phyloP scores from a whole-genome alignment of 2,329 filamentous ascomycete species.

The Hypoxylon sp. region DNA sequence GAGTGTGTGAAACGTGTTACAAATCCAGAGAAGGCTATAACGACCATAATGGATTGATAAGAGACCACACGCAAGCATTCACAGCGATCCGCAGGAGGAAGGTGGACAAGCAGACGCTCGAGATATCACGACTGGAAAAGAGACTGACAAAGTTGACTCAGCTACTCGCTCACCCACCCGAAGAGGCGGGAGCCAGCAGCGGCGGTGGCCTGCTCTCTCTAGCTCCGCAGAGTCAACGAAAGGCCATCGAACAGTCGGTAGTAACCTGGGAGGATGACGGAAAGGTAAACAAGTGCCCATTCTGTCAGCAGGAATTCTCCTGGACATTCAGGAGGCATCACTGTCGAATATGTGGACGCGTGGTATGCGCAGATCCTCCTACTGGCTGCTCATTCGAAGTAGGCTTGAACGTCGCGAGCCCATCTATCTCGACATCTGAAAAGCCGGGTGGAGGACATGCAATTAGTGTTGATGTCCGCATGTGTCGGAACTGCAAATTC shows the following conservation, averaged over 20 bases:
- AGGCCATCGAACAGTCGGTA: slow-evolving; percentile 86
- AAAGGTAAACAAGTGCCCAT: slow-evolving; percentile 81
- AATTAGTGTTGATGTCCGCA: slow-evolving; percentile 80
- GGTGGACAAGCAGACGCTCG: slow-evolving; percentile 85
- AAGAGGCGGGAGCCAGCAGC: slow-evolving; percentile 58
- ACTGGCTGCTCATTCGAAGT: slow-evolving; percentile 88
- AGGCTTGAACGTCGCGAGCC: slow-evolving; percentile 75
- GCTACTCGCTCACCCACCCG: slow-evolving; percentile 77
- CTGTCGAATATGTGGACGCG: slow-evolving; percentile 89
- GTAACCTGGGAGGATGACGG: slow-evolving; percentile 96
- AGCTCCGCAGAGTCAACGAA: slow-evolving; percentile 75
- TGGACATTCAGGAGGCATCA: slow-evolving; percentile 95
- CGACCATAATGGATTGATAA: slow-evolving; percentile 76
- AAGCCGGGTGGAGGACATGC: slow-evolving; percentile 47
- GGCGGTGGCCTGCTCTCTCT: slow-evolving; percentile 65
- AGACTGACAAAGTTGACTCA: slow-evolving; percentile 89
- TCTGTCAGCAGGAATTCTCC: slow-evolving; percentile 94
- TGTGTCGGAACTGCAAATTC: slow-evolving; percentile 86
- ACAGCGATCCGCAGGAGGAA: slow-evolving; percentile 73
- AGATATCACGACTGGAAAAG: slow-evolving; percentile 90
- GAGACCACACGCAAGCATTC: slow-evolving; percentile 79
- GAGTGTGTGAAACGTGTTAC: slow-evolving; percentile 99
- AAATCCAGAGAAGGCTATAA: slow-evolving; percentile 97
- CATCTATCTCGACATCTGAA: slow-evolving; percentile 53
- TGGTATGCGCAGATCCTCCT: slow-evolving; percentile 87